Conservation (phyloP, 805 yeast genomes). For the Tetrapisispora iriomotensis region DNA sequence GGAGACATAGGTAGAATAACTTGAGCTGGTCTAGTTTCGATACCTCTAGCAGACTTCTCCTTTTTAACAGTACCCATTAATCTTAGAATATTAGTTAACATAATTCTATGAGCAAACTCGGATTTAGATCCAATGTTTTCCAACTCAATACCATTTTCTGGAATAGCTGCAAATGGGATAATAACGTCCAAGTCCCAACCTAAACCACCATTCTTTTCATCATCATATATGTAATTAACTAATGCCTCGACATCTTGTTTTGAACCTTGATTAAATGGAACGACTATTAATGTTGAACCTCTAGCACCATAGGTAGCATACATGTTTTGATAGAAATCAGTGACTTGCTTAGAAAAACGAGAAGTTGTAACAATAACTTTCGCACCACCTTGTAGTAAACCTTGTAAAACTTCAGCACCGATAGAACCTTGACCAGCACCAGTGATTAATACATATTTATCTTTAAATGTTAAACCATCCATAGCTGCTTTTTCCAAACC, state of each 20-base stretch:
- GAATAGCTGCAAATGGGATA: constrained; percentile 97
- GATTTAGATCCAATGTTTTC: constrained; percentile 89
- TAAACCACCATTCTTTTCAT: constrained; percentile 75
- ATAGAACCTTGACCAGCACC: constrained; percentile 99
- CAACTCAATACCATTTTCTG: constrained; percentile 95
- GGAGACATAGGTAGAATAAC: constrained; percentile 95
- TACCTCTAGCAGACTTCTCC: constrained; percentile 64
- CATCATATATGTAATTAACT: constrained; percentile 75
- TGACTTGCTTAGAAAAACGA: constrained; percentile 84
- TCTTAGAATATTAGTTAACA: constrained; percentile 92
- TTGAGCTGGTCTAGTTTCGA: constrained; percentile 97
- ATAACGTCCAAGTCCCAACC: constrained; percentile 97
- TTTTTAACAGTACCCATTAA: constrained; percentile 83
- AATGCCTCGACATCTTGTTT: constrained; percentile 85
- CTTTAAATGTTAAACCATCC: constrained; percentile 84
- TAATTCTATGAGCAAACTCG: constrained; percentile 96
- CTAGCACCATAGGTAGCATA: constrained; percentile 89
- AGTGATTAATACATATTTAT: constrained; percentile 81
- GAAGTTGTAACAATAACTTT: constrained; percentile 94
- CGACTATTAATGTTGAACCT: constrained; percentile 88
- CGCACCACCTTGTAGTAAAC: constrained; percentile 95
- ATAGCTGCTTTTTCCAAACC: constrained; percentile 90
- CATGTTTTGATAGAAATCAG: constrained; percentile 90
- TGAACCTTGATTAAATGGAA: constrained; percentile 98
- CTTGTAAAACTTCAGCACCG: constrained; percentile 94